These are phyloP conservation scores for Strigomonas culicis DNA, from an alignment of 208 protist species.

Conservation along the genomic window DNA sequence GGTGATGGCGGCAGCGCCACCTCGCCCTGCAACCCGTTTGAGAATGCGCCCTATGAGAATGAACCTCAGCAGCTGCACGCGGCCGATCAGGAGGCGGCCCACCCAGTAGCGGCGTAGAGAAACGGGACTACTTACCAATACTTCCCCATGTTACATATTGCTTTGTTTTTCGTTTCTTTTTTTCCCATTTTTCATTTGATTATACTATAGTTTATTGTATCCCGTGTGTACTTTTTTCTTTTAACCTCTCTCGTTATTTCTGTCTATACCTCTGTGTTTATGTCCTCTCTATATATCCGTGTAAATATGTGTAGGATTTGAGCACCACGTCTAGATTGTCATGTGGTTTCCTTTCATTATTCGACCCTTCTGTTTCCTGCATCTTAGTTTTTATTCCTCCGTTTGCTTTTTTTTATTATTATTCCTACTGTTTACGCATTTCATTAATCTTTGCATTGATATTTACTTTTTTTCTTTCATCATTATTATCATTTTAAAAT, in stretches of 20 bases:
- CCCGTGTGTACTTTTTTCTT: constrained; percentile 4
- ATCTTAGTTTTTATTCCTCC: neutral
- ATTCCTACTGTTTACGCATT: constrained; percentile 3
- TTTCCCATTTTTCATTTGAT: constrained; percentile 4
- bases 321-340: too few species aligned
- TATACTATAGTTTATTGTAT: too few species aligned
- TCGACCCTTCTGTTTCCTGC: neutral
- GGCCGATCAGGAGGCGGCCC: too few species aligned
- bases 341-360: neutral
- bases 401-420: neutral
- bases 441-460: neutral
- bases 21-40: neutral
- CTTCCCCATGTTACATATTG: constrained; percentile 11
- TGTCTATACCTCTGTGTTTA: too few species aligned
- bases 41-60: too few species aligned
- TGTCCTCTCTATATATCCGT: too few species aligned
- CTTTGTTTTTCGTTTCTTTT: constrained; percentile 4
- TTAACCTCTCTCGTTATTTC: too few species aligned
- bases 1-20: neutral
- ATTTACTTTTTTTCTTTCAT: neutral
- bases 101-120: too few species aligned
- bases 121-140: too few species aligned
- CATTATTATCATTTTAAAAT: constrained; percentile 3
- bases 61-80: too few species aligned
- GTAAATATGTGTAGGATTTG: too few species aligned